Evolutionary conservation across 345 rosid species (phyloP).

Genomic region (Tarenaya hassleriana): DNA sequence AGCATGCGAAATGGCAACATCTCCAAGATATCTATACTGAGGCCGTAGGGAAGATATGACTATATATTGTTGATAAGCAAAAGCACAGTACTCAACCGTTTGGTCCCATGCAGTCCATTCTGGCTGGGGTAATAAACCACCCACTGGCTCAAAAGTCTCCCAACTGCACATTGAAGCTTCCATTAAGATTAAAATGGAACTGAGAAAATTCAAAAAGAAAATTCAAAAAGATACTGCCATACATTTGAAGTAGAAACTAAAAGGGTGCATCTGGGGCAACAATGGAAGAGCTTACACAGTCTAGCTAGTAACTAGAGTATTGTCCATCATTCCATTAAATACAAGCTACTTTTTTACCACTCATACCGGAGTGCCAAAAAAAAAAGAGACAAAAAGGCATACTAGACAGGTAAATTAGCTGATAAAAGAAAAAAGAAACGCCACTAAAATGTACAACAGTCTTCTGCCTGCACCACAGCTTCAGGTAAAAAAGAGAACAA

Average conservation of each 20-base stretch:
- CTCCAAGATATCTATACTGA: constrained; percentile 92
- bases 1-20: constrained; percentile 88
- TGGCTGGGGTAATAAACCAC: constrained; percentile 96
- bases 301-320: not conserved
- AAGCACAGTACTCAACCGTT: constrained; percentile 97
- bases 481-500: constrained; percentile 2
- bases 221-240: constrained; percentile 10
- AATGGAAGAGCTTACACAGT: not conserved
- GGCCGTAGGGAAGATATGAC: constrained; percentile 94
- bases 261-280: constrained; percentile 9
- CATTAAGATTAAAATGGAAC: constrained; percentile 19
- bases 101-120: constrained; percentile 99
- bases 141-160: constrained; percentile 96
- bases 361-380: constrained; percentile 11
- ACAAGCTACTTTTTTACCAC: not conserved
- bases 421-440: constrained; percentile 6
- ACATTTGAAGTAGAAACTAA: constrained; percentile 4
- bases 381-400: constrained; percentile 6
- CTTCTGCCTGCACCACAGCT: constrained; percentile 1
- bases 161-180: constrained; percentile 53
- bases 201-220: no score
- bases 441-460: not conserved
- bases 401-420: constrained; percentile 10
- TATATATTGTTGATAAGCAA: constrained; percentile 85
- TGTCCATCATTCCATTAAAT: constrained; percentile 12